A percentile compares a stretch with the other conserved stretches of the same genome.
Conservation (phyloP, 345 rosid genomes). For the Syzygium grande region DNA sequence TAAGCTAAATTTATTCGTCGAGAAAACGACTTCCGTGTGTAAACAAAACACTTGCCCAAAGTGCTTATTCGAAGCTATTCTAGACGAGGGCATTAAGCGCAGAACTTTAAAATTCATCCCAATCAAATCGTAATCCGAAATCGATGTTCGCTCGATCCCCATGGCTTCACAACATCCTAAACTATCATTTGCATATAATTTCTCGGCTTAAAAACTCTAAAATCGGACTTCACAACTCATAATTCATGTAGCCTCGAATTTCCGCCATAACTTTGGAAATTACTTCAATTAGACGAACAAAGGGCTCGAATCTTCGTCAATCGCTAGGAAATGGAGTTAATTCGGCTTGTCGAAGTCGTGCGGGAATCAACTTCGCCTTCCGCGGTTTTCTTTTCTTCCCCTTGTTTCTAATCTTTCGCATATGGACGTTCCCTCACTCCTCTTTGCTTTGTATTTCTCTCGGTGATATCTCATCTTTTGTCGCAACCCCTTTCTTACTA, state of each 20-base stretch:
- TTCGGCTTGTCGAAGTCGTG: no score
- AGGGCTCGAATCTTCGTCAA: no score
- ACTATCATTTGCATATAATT: background rate
- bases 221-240: background rate
- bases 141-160: background rate
- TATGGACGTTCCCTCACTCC: background rate
- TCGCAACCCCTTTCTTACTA: background rate
- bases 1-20: background rate
- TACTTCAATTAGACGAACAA: no score
- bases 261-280: background rate
- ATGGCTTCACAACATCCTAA: background rate
- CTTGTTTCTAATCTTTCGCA: background rate
- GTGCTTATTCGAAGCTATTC: background rate
- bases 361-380: no score
- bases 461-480: background rate
- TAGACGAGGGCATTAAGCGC: background rate
- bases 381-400: no score
- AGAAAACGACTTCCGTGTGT: background rate
- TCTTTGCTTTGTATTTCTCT: background rate
- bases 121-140: no score
- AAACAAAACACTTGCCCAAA: background rate
- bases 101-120: background rate
- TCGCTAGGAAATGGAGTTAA: no score
- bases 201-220: background rate
- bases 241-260: background rate